Evolutionary conservation across 208 protist genomes (phyloP), one percentile per base, ranked within the genome.

Genomic region (Porcisia hertigi): DNA sequence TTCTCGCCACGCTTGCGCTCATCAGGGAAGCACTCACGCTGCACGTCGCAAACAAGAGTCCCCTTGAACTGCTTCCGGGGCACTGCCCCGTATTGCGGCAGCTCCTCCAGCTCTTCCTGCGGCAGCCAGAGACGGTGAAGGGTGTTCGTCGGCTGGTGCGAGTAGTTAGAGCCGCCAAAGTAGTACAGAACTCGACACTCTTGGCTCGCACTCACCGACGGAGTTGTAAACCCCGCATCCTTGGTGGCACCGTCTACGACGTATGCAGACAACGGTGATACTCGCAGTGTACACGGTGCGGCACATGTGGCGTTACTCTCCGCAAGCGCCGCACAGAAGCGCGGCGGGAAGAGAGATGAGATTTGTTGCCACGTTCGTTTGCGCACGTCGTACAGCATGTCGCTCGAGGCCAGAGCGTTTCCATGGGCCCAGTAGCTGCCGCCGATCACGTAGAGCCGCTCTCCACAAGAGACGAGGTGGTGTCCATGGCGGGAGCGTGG

Each of bases 391-490:
- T 82, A 94, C 18, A 72, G 69, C 76, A 89, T 80, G 67, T 90
- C 86, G 23, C 63, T 75, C 18, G 80, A 76, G 11, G 87, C 85
- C 41, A 91, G 65, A 3, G 80, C 77, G 69, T 86, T 82, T 25
- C 82, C 86, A 53, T 91, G 80, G 14, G 83, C 84, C 86, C 89
- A 92, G 81, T 91, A 90, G 52, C 80, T 78, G 12, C 90, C 88
- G 34, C 88, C 86, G 2, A 91, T 71, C 39, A 92, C 70, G 69
- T 86, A 94, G 23, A 92, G 66, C 30, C 71, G 63, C 30, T 83
- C 49, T 47, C 71, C 80, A 41, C 70, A 84, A 55, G 76, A 89
- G 11, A 94, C 64, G 52, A 94, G 88, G 36, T 83, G 75, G 60
- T 94, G 86, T 3, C 90, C 90, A 69, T 91, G 87, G 7, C 90